phyloP scores from a whole-genome alignment of 768 basidiomycete species.

The Tulasnella sp. region DNA sequence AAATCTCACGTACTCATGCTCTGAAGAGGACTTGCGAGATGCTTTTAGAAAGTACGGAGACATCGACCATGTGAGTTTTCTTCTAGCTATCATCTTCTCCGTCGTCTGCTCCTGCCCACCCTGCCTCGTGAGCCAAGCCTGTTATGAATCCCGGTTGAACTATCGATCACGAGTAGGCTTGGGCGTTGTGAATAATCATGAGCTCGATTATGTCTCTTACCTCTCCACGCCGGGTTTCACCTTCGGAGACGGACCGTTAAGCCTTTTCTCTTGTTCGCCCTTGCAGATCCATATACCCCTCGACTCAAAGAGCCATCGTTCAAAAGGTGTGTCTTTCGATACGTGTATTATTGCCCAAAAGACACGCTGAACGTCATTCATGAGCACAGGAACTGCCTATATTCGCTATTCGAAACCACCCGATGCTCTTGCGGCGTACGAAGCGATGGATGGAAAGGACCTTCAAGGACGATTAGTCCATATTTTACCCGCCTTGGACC shows the following conservation, averaged over 20 bases:
- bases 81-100: too few relatives aligned
- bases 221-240: background rate
- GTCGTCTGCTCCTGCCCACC: too few relatives aligned
- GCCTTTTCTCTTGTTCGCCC: background rate
- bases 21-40: slow-evolving; percentile 60
- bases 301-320: slow-evolving; percentile 43
- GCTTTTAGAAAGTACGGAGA: slow-evolving; percentile 68
- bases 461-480: slow-evolving; percentile 92
- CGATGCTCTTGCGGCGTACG: slow-evolving; percentile 64
- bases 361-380: background rate
- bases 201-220: slow-evolving; percentile 37
- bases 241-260: background rate
- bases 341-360: background rate
- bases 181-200: slow-evolving; percentile 33
- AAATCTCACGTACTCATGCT: slow-evolving; percentile 88
- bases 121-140: slow-evolving; percentile 53
- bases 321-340: slow-evolving; percentile 41
- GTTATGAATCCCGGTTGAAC: slow-evolving; percentile 44
- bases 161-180: slow-evolving; percentile 51
- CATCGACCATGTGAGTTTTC: slow-evolving; percentile 63
- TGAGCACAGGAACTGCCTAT: slow-evolving; percentile 48
- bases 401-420: slow-evolving; percentile 47
- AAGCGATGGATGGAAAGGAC: slow-evolving; percentile 70
- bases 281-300: slow-evolving; percentile 55
- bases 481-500: slow-evolving; percentile 62